These are phyloP conservation scores for Tylopilus sp. DNA, from an alignment of 1,284 basidiomycete species.

Conservation along the genomic window DNA sequence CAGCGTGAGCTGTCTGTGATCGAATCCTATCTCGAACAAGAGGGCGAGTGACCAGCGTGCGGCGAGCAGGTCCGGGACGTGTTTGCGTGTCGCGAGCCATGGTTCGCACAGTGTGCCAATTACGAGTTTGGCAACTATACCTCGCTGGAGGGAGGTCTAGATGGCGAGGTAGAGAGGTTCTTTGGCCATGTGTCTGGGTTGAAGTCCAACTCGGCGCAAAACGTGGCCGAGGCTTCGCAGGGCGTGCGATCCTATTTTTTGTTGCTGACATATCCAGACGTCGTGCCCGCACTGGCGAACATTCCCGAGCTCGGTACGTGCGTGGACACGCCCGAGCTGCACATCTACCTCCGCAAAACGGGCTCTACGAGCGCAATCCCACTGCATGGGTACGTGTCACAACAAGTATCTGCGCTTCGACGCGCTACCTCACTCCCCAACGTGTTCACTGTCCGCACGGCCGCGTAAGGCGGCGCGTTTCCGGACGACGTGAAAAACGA, in stretches of 20 bases:
- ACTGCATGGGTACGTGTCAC: slow-evolving; percentile 69
- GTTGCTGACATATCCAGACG: slow-evolving; percentile 87
- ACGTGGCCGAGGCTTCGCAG: slow-evolving; percentile 40
- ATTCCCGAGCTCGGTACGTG: slow-evolving; percentile 79
- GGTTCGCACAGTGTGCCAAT: slow-evolving; percentile 84
- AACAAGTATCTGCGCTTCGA: slow-evolving; percentile 80
- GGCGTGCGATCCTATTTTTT: slow-evolving; percentile 84
- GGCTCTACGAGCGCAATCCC: slow-evolving; percentile 55
- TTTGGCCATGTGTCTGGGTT: slow-evolving; percentile 86
- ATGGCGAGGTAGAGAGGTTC: slow-evolving; percentile 61
- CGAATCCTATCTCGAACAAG: slow-evolving; percentile 73
- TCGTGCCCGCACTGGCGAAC: slow-evolving; percentile 66
- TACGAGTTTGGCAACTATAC: slow-evolving; percentile 85
- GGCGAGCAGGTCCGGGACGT: slow-evolving; percentile 85
- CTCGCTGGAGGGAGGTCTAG: slow-evolving; percentile 30
- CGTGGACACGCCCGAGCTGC: slow-evolving; percentile 89
- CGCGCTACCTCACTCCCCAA: slow-evolving; percentile 80
- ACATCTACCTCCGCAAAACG: slow-evolving; percentile 78
- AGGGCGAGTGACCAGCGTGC: slow-evolving; percentile 79
- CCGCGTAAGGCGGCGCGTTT: slow-evolving; percentile 89
- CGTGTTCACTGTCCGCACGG: slow-evolving; percentile 88
- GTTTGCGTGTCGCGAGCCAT: slow-evolving; percentile 78
- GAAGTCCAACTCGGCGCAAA: slow-evolving; percentile 61
- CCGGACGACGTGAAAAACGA: slow-evolving; percentile 74
- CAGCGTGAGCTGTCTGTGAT: slow-evolving; percentile 69